Evolutionary conservation across 345 rosid species (phyloP).

Genomic region (Carallia pectinifolia): DNA sequence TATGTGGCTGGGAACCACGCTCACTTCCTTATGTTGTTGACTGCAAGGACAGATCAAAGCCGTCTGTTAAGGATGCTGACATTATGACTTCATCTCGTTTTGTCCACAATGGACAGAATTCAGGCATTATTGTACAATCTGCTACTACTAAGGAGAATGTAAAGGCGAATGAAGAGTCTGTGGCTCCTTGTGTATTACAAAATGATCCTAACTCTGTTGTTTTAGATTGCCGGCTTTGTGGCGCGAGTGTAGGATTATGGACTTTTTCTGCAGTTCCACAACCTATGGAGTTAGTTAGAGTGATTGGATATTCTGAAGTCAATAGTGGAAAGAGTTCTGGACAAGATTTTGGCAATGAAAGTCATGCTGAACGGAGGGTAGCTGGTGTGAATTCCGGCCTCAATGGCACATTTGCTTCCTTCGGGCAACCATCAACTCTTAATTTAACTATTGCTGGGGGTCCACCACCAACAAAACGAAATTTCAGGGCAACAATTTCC

Average conservation of each 20-base stretch:
- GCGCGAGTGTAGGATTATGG: slow-evolving; percentile 96
- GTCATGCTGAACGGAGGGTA: slow-evolving; percentile 15
- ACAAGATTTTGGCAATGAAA: slow-evolving; percentile 28
- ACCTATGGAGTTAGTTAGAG: slow-evolving; percentile 74
- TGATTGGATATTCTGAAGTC: slow-evolving; percentile 59
- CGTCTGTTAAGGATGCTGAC: slow-evolving; percentile 31
- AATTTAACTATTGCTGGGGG: slow-evolving; percentile 91
- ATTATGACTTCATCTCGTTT: slow-evolving; percentile 34
- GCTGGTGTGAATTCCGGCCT: slow-evolving; percentile 21
- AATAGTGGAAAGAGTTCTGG: slow-evolving; percentile 31
- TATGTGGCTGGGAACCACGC: slow-evolving; percentile 97
- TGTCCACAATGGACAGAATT: slow-evolving; percentile 38
- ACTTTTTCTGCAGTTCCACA: slow-evolving; percentile 54
- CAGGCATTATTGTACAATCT: slow-evolving; percentile 26
- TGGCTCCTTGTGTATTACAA: slow-evolving; percentile 30
- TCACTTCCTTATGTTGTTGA: slow-evolving; percentile 74
- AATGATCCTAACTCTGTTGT: slow-evolving; percentile 77
- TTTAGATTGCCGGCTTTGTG: slow-evolving; percentile 90
- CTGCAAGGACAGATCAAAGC: slow-evolving; percentile 44
- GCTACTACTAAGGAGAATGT: slow-evolving; percentile 24
- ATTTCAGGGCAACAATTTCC: slow-evolving; percentile 82
- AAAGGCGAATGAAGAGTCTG: slow-evolving; percentile 33
- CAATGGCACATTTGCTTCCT: slow-evolving; percentile 21
- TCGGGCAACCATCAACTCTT: slow-evolving; percentile 39
- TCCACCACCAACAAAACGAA: slow-evolving; percentile 79